Evolutionary conservation across 139 green algal species (phyloP).

Genomic region (Spirogloea muscicola): DNA sequence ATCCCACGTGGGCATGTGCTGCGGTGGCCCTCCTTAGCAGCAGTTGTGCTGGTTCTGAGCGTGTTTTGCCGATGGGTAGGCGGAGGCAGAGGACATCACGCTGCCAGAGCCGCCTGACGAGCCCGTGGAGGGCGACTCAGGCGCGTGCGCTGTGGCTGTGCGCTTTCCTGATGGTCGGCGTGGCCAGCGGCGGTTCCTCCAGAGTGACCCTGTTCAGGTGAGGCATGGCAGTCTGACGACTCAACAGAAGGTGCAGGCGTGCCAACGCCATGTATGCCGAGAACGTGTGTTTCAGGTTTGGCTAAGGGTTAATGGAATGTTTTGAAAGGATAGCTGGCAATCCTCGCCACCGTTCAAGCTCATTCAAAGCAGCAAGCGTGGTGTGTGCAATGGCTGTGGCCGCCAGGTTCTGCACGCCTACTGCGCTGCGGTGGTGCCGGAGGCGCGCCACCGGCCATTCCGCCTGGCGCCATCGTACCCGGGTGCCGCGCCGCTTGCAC

Average conservation of each 20-base stretch:
- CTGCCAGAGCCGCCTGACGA: too few species aligned
- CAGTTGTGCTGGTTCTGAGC: too few species aligned
- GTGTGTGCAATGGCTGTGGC: slow-evolving; percentile 8
- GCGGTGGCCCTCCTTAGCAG: too few species aligned
- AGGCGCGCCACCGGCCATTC: slow-evolving; percentile 29
- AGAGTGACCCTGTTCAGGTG: slow-evolving; percentile 25
- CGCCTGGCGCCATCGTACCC: slow-evolving; percentile 28
- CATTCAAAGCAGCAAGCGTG: background rate
- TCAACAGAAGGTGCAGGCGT: background rate
- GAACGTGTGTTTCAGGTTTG: background rate
- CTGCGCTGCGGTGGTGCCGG: slow-evolving; percentile 32
- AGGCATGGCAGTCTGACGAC: background rate
- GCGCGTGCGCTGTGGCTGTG: slow-evolving; percentile 52
- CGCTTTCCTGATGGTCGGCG: slow-evolving; percentile 63
- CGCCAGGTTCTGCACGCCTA: slow-evolving; percentile 37
- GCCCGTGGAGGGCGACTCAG: slow-evolving; percentile 49
- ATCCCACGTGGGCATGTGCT: too few species aligned
- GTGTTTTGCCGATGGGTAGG: too few species aligned
- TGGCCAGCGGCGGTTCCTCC: slow-evolving; percentile 59
- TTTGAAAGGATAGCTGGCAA: background rate
- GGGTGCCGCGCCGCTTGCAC: slow-evolving; percentile 17
- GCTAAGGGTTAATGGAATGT: background rate
- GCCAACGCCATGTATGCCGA: background rate
- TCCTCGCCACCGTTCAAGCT: background rate
- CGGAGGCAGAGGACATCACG: too few species aligned